Evolutionary conservation across 257 asterid species (phyloP).

Genomic region (Solanum megistacrolobum): DNA sequence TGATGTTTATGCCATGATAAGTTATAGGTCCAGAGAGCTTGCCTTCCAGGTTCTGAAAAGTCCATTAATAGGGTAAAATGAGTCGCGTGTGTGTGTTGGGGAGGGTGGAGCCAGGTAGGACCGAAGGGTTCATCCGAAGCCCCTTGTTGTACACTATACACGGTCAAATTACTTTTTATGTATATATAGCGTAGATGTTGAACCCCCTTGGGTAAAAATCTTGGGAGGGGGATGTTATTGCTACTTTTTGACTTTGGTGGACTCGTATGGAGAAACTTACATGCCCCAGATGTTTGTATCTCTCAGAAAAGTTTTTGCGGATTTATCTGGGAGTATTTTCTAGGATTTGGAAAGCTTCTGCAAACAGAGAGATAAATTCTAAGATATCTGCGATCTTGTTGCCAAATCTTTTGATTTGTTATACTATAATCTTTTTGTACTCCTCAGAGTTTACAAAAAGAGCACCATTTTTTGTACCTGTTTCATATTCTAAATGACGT

Average conservation of each 20-base stretch:
- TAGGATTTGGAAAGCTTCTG: neutral
- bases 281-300: neutral
- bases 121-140: neutral
- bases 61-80: neutral
- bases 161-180: neutral
- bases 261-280: neutral
- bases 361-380: neutral
- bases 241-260: neutral
- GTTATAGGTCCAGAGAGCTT: neutral
- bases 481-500: neutral
- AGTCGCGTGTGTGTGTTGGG: neutral
- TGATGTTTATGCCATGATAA: neutral
- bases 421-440: neutral
- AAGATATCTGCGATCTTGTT: neutral
- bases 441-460: neutral
- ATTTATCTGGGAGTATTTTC: neutral
- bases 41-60: neutral
- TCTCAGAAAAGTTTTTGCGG: neutral
- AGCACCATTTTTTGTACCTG: neutral
- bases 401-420: neutral
- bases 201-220: neutral
- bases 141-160: neutral
- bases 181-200: neutral
- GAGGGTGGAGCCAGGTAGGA: neutral
- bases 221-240: neutral